These are phyloP conservation scores for Physaria fendleri DNA, from an alignment of 345 rosid genomes.

Conservation along the genomic window DNA sequence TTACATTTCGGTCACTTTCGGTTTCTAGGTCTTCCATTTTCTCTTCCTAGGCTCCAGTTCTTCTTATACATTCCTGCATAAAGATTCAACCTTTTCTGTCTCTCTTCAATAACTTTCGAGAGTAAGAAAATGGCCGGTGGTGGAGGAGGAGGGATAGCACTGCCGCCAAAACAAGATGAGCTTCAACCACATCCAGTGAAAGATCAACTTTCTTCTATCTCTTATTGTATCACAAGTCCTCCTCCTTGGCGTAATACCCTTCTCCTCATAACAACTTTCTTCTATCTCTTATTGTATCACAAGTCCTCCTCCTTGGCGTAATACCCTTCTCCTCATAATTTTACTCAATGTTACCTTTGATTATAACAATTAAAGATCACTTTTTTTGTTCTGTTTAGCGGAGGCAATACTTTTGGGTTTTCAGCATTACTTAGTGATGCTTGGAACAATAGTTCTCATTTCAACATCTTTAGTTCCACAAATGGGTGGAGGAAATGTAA, in stretches of 20 bases:
- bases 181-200: slow-evolving; percentile 82
- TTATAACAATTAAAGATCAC: background rate
- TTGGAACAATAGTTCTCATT: slow-evolving; percentile 87
- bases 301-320: slow-evolving; percentile 99
- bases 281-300: slow-evolving; percentile 72
- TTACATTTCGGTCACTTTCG: slow-evolving; percentile 6
- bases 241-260: slow-evolving; percentile 92
- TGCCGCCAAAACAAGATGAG: slow-evolving; percentile 82
- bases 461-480: slow-evolving; percentile 79
- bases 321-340: background rate
- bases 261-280: too few relatives aligned
- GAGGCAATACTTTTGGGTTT: slow-evolving; percentile 92
- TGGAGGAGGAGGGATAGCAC: slow-evolving; percentile 57
- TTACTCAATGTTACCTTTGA: background rate
- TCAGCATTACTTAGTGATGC: slow-evolving; percentile 96
- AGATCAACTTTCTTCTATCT: slow-evolving; percentile 75
- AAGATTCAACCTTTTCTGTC: background rate
- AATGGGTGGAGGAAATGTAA: slow-evolving; percentile 97
- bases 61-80: background rate
- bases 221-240: slow-evolving; percentile 91
- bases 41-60: background rate
- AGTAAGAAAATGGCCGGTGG: slow-evolving; percentile 40
- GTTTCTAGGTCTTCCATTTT: slow-evolving; percentile 5
- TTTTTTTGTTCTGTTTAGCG: slow-evolving; percentile 39
- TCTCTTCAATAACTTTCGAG: background rate